Conservation (phyloP, 202 grass and related monocot genomes). For the Carex sylvatica region DNA sequence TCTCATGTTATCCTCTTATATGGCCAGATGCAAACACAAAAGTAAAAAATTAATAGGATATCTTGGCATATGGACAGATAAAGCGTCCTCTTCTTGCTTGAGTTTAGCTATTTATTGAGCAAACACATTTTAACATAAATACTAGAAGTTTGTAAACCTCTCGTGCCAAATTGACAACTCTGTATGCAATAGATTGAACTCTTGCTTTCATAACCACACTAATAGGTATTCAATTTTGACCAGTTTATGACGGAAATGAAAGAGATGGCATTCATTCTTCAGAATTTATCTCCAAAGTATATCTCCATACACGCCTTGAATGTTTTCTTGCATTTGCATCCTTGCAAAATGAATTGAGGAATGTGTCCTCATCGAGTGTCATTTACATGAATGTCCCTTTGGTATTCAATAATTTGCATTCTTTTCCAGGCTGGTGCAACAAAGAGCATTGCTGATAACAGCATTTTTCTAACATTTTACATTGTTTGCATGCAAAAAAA, state of each 20-base stretch:
- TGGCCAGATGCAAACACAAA: neutral
- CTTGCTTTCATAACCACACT: neutral
- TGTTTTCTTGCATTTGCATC: neutral
- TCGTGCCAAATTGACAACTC: neutral
- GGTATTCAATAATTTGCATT: neutral
- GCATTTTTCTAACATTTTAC: neutral
- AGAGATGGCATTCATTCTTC: slow-evolving; percentile 94
- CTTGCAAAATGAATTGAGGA: neutral
- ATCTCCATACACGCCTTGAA: neutral
- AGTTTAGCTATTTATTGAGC: slow-evolving; percentile 10
- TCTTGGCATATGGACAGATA: neutral
- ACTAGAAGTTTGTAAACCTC: neutral
- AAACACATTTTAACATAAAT: neutral
- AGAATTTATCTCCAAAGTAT: slow-evolving; percentile 92
- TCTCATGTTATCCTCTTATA: neutral
- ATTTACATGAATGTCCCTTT: neutral
- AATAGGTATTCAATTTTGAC: slow-evolving; percentile 28
- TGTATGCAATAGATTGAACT: neutral
- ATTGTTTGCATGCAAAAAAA: neutral
- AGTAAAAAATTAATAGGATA: neutral
- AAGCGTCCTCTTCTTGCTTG: neutral
- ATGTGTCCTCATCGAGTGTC: neutral
- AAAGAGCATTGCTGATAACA: slow-evolving; percentile 21
- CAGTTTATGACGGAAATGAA: slow-evolving; percentile 99
- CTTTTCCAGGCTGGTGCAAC: neutral